Percentiles rank a stretch among this genome's conserved stretches.
phyloP scores from a whole-genome alignment of 352 stramenopile genomes.

The Phytophthora pini region DNA sequence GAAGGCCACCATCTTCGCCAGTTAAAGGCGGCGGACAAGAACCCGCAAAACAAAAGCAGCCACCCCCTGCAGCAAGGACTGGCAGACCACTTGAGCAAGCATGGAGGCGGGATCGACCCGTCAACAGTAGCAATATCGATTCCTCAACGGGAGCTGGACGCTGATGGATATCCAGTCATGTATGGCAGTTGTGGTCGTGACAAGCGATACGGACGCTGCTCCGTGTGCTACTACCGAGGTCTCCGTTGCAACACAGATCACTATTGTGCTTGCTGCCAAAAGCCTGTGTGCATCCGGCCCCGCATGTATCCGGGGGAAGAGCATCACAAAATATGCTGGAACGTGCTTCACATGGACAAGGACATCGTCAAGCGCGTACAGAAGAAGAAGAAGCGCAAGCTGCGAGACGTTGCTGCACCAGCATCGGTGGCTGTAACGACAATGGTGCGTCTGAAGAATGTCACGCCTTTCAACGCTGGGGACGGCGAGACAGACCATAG shows the following conservation, averaged over 20 bases:
- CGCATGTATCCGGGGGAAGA: conserved; percentile 71
- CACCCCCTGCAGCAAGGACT: conserved; percentile 17
- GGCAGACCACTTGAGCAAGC: conserved; percentile 19
- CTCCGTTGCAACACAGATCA: conserved; percentile 71
- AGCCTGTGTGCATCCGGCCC: conserved; percentile 73
- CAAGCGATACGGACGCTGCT: conserved; percentile 75
- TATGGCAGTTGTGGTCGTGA: conserved; percentile 73
- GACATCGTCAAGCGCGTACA: conserved; percentile 78
- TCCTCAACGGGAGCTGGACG: conserved; percentile 37
- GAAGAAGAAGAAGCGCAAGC: conserved; percentile 70
- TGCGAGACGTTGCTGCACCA: conserved; percentile 32
- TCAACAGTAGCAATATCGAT: conserved; percentile 6
- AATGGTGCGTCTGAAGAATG: conserved; percentile 17
- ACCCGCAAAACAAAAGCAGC: conserved; percentile 38
- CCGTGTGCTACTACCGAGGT: conserved; percentile 78
- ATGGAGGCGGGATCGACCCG: conserved; percentile 7
- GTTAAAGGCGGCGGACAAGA: conserved; percentile 47
- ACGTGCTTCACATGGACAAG: conserved; percentile 80
- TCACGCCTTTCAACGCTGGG: conserved; percentile 3
- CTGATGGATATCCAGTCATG: conserved; percentile 56
- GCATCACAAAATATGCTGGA: conserved; percentile 83
- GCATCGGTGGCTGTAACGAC: background rate
- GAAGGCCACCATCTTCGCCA: conserved; percentile 60
- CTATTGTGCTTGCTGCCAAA: conserved; percentile 76
- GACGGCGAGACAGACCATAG: conserved; percentile 4